Base-by-base conservation (phyloP, 805 yeast genomes). In the Teunomyces lycoperdinae region DNA sequence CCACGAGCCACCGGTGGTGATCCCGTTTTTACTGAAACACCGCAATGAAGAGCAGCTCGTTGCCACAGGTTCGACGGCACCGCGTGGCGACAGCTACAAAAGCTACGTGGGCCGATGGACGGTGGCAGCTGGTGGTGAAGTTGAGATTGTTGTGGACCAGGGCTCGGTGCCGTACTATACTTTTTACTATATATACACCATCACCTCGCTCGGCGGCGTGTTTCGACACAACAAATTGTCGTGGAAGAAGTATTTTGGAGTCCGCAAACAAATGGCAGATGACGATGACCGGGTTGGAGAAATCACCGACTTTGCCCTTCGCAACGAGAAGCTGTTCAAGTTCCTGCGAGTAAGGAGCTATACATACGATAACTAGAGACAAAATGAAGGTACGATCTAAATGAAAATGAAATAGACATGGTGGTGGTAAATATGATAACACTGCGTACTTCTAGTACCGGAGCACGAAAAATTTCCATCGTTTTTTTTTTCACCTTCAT, bases 311-410 rank as follows among this genome's bases (percentile, higher is more conserved):
- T 80, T 89, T 56, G 73, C 81, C 4, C 64, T 86, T 50, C 74
- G 71, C 32, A 87, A 87, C 54, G 97, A 91, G 61, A 85, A 84
- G 56, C 83, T 90, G 9, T 91, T 88, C 66, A 80, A 77, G 56
- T 91, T 89, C 60, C 83, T 87, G 50, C 70, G 87, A 42, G 92
- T 85, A 1, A 72, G 68, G 51, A 66, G 74, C 36, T 75, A 70
- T 53, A 52, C 50, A 11, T 34, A 39, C 16, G 46, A 47, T 27
- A 49, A 51, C 35, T 51, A 47, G 36, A 11, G 30, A 7, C 5
- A 13, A 17, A 11, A 6, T 17, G 16, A 30, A 17, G 14, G 13
- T 10, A 9, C 20, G 36, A 28, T 17, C 9, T 16, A 10, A 5
- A 13, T 9, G 11, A 34, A 14, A 14, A 14, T 9, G 17, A 14